phyloP scores from a whole-genome alignment of 2,329 filamentous ascomycete genomes.

The Stachybotrys chartarum region DNA sequence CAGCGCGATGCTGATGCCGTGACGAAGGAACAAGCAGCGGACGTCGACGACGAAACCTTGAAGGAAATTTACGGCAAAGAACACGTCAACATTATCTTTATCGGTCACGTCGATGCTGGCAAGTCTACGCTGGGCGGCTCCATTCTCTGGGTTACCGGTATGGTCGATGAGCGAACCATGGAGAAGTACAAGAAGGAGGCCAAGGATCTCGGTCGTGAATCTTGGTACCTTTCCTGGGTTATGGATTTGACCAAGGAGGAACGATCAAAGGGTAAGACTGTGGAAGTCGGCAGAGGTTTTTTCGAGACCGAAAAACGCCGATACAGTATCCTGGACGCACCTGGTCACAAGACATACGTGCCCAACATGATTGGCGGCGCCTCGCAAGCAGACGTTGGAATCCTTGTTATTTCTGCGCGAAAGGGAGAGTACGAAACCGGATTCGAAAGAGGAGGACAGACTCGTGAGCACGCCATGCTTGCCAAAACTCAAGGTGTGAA shows the following conservation, averaged over 20 bases:
- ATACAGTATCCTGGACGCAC: conserved; percentile 95
- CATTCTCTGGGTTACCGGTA: conserved; percentile 88
- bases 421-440: conserved; percentile 99
- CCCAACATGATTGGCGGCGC: conserved; percentile 97
- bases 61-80: conserved; percentile 96
- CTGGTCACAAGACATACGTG: conserved; percentile 96
- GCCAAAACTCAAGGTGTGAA: conserved; percentile 98
- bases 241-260: conserved; percentile 97
- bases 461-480: conserved; percentile 93
- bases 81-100: conserved; percentile 90
- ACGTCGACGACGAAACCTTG: conserved; percentile 65
- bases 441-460: conserved; percentile 94
- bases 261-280: conserved; percentile 91
- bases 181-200: conserved; percentile 98
- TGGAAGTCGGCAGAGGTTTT: conserved; percentile 91
- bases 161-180: conserved; percentile 98
- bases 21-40: conserved; percentile 70
- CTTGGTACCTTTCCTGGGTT: conserved; percentile 98
- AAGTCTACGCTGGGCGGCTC: conserved; percentile 94
- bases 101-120: conserved; percentile 96
- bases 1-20: conserved; percentile 74
- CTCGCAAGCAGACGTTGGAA: conserved; percentile 87
- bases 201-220: conserved; percentile 92
- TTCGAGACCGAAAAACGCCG: conserved; percentile 95
- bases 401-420: conserved; percentile 90